phyloP scores from a whole-genome alignment of 208 protist species.

The Trypanosoma caninum region DNA sequence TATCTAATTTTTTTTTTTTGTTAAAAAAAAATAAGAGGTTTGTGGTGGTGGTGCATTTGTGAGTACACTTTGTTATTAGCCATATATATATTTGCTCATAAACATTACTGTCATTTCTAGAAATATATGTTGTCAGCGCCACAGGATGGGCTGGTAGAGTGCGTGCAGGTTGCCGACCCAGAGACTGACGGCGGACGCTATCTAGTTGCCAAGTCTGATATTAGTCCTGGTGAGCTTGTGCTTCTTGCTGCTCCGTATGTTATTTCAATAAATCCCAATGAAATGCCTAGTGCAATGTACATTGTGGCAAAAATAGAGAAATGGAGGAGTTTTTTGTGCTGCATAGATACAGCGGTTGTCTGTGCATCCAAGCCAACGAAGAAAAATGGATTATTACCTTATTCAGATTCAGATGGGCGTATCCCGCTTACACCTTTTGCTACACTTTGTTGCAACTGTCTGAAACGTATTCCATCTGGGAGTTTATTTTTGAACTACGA shows the following conservation, averaged over 20 bases:
- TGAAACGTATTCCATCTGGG: constrained; percentile 40
- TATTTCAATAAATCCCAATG: constrained; percentile 43
- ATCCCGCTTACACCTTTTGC: constrained; percentile 5
- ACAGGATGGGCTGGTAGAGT: constrained; percentile 28
- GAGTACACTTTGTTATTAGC: no score
- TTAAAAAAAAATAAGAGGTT: no score
- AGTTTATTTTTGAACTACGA: constrained; percentile 44
- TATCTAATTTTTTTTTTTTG: no score
- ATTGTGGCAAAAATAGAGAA: constrained; percentile 31
- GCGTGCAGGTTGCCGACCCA: constrained; percentile 18
- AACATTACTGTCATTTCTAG: no score
- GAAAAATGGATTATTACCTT: constrained; percentile 25
- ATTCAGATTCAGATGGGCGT: not conserved
- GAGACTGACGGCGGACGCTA: constrained; percentile 49
- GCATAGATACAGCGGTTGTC: not conserved
- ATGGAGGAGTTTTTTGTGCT: constrained; percentile 2
- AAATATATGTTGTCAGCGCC: constrained; percentile 12
- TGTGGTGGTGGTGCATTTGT: no score
- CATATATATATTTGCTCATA: no score
- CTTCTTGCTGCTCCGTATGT: constrained; percentile 50
- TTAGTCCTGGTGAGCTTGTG: constrained; percentile 59
- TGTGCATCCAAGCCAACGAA: not conserved
- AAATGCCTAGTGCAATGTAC: constrained; percentile 43
- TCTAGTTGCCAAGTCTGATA: constrained; percentile 33
- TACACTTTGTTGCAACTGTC: constrained; percentile 46